phyloP scores from a whole-genome alignment of 2,329 filamentous ascomycete genomes.

The Chaetomium sp. region DNA sequence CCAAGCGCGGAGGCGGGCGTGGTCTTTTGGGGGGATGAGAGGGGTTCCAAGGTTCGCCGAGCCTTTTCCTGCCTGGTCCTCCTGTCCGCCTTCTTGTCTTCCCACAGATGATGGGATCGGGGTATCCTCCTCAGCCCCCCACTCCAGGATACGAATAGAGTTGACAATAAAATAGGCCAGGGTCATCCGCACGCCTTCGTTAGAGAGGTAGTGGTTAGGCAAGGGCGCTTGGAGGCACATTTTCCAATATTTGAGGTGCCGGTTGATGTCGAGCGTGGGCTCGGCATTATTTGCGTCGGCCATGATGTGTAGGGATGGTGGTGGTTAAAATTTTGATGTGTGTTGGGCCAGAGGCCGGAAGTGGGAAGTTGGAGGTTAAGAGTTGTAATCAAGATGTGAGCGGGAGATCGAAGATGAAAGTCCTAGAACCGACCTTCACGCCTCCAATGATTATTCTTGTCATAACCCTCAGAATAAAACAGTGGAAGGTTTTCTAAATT shows the following conservation, averaged over 20 bases:
- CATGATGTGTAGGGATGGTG: conserved; percentile 13
- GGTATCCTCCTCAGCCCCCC: background rate
- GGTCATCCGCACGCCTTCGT: conserved; percentile 84
- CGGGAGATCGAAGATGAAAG: too few relatives aligned
- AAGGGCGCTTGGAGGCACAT: conserved; percentile 78
- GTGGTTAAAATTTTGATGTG: background rate
- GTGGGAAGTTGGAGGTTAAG: too few relatives aligned
- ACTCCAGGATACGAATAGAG: conserved; percentile 67
- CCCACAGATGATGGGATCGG: background rate
- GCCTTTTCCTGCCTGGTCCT: too few relatives aligned
- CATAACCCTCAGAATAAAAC: too few relatives aligned
- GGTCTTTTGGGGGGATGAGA: conserved; percentile 42
- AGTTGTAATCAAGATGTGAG: too few relatives aligned
- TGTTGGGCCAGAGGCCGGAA: too few relatives aligned
- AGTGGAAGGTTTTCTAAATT: too few relatives aligned
- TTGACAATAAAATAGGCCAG: conserved; percentile 86
- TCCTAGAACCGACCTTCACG: too few relatives aligned
- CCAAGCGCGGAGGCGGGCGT: conserved; percentile 57
- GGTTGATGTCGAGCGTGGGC: conserved; percentile 48
- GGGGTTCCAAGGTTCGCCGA: conserved; percentile 1
- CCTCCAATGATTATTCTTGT: too few relatives aligned
- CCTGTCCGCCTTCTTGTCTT: background rate
- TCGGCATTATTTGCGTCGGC: conserved; percentile 13
- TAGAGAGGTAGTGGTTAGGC: conserved; percentile 75
- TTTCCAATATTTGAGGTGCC: conserved; percentile 87